Evolutionary conservation across 129 eudicot species (phyloP), one percentile per base, ranked within the genome.

Genomic region (Tagetes erecta): DNA sequence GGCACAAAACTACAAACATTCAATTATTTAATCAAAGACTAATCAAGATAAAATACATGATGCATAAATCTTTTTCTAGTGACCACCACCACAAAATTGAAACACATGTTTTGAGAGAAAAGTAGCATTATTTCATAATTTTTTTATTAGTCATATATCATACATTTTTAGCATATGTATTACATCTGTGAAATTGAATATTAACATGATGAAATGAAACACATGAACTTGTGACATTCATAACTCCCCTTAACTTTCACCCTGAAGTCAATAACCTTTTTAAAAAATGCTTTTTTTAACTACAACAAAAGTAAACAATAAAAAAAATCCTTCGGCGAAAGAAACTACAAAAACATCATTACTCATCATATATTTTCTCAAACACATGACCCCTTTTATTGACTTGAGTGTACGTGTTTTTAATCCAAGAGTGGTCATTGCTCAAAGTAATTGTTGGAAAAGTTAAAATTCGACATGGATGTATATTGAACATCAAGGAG

Each of bases 401-500:
- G 68, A 63, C 68, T 63, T 35, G 37, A 35, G 27, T 57, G 4
- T 58, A 33, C n/a, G n/a, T 58, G 64, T 33, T 33, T 33, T 58
- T 58, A 31, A 58, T 58, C 39, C 42, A 59, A 68, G 30, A 68
- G 58, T 11, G 58, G 27, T 20, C 27, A 46, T 42, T 45, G 59
- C 20, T 31, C 41, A 46, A 12, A 69, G 35, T 37, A 46, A 69
- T 69, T n/a, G 62, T 46, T 50, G 74, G 62, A 49, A 69, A 69
- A 50, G 62, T 69, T 40, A 65, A 40, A 40, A 2, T 0, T 65
- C 51, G 35, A 40, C 70, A 12, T 13, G 70, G 70, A 41, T 65
- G 31, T 40, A 13, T 65, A 50, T 65, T 65, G 27, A 20, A 20
- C 27, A 20, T 20, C 27, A 20, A 20, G 27, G 27, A 20, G 27